These are phyloP conservation scores for Backusella psychrophila DNA, from an alignment of 192 early-diverging fungal species.

Conservation along the genomic window DNA sequence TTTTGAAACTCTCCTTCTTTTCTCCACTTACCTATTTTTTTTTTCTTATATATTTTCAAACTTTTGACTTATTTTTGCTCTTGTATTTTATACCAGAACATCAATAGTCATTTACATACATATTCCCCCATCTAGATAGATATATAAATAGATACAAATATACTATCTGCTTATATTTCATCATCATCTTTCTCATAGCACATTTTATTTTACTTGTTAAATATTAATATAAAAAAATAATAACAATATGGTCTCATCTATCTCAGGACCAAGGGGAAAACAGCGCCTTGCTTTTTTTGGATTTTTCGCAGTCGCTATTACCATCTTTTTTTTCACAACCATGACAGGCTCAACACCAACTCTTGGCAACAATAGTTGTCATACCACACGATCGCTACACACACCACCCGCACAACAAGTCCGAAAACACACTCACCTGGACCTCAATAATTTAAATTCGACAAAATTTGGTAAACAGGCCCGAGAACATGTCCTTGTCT, in stretches of 20 bases:
- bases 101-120: not conserved
- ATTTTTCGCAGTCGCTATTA: not conserved
- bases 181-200: not conserved
- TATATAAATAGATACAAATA: not conserved
- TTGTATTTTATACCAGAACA: not conserved
- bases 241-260: not conserved
- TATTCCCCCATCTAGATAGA: not conserved
- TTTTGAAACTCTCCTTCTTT: slow-evolving; percentile 2
- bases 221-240: not conserved
- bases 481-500: slow-evolving; percentile 46
- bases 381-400: slow-evolving; percentile 6
- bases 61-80: not conserved
- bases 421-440: not conserved
- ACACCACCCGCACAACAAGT: not conserved
- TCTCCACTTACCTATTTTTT: not conserved
- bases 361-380: slow-evolving; percentile 5
- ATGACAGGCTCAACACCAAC: not conserved
- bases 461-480: slow-evolving; percentile 13
- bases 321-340: not conserved
- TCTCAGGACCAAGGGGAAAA: slow-evolving; percentile 1
- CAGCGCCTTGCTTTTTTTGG: not conserved
- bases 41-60: not conserved
- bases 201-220: not conserved
- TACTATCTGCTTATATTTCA: not conserved
- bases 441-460: slow-evolving; percentile 32